A percentile compares a stretch with the other conserved stretches of the same genome.
Evolutionary conservation across 495 filamentous ascomycete species (phyloP).

Genomic region (Monascus purpureus): DNA sequence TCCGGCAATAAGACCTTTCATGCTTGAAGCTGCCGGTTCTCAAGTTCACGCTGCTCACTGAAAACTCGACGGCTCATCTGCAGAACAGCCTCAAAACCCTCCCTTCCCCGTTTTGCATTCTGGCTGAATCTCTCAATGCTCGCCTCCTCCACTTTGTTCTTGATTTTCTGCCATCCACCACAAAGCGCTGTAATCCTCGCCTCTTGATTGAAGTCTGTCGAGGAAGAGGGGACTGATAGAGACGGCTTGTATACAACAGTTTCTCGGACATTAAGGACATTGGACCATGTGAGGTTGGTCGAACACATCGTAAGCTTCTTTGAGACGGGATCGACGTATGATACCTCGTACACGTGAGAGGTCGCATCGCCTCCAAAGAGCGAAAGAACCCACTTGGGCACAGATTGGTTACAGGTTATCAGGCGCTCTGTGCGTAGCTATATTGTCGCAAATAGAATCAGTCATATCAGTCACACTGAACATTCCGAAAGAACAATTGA

Average conservation of each 20-base stretch:
- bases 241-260: conserved; percentile 71
- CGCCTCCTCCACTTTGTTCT: conserved; percentile 84
- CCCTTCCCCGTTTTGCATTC: conserved; percentile 75
- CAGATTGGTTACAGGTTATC: conserved; percentile 85
- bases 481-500: background rate
- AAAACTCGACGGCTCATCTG: conserved; percentile 90
- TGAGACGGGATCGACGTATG: conserved; percentile 69
- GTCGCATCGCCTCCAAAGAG: conserved; percentile 59
- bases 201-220: conserved; percentile 73
- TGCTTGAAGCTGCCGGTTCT: conserved; percentile 19
- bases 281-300: conserved; percentile 78
- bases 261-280: conserved; percentile 77
- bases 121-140: conserved; percentile 78
- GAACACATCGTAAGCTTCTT: conserved; percentile 91
- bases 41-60: conserved; percentile 67
- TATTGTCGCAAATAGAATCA: conserved; percentile 1
- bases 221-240: conserved; percentile 31
- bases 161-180: conserved; percentile 91
- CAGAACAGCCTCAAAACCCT: conserved; percentile 88
- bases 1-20: conserved; percentile 2
- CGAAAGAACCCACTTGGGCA: conserved; percentile 71
- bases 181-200: conserved; percentile 88
- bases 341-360: conserved; percentile 85
- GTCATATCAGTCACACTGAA: background rate
- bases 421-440: conserved; percentile 89